phyloP scores from a whole-genome alignment of 768 basidiomycete species.

The Tulasnella sp. region DNA sequence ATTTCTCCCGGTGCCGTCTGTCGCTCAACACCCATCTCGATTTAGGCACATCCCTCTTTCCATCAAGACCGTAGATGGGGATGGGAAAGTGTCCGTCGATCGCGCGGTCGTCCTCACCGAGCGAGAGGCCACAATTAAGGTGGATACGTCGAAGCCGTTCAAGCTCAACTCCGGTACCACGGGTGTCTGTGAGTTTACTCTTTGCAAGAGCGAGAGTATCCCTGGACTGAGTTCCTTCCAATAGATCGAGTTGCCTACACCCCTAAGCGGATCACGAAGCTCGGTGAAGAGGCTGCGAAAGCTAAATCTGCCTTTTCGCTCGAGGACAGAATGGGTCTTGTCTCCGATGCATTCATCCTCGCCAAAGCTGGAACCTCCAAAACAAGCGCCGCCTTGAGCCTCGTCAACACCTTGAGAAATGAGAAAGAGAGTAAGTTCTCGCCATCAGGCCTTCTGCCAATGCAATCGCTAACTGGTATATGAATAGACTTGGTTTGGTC shows the following conservation, averaged over 20 bases:
- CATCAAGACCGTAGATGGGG: slow-evolving; percentile 49
- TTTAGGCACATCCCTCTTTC: slow-evolving; percentile 71
- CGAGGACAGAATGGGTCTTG: slow-evolving; percentile 81
- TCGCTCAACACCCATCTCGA: not conserved
- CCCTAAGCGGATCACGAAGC: slow-evolving; percentile 62
- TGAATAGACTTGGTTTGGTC: slow-evolving; percentile 72
- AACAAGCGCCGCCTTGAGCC: slow-evolving; percentile 63
- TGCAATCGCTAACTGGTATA: not conserved
- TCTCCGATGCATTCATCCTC: slow-evolving; percentile 72
- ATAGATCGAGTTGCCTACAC: slow-evolving; percentile 80
- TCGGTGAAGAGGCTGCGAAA: slow-evolving; percentile 72
- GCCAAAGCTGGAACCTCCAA: slow-evolving; percentile 70
- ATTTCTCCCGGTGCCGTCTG: too few relatives aligned
- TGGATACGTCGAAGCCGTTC: slow-evolving; percentile 71
- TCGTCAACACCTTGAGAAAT: slow-evolving; percentile 54
- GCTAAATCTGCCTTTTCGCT: slow-evolving; percentile 54
- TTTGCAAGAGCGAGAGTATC: slow-evolving; percentile 1
- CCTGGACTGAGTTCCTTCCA: slow-evolving; percentile 13
- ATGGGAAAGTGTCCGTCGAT: slow-evolving; percentile 50
- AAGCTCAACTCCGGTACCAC: slow-evolving; percentile 86
- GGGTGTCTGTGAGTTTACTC: slow-evolving; percentile 64
- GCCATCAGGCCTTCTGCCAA: slow-evolving; percentile 10
- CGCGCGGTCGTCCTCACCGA: slow-evolving; percentile 52
- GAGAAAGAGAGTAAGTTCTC: slow-evolving; percentile 64
- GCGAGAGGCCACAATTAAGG: slow-evolving; percentile 52